Evolutionary conservation across 1,284 basidiomycete genomes (phyloP).

Genomic region (Irpex rosettiformis): DNA sequence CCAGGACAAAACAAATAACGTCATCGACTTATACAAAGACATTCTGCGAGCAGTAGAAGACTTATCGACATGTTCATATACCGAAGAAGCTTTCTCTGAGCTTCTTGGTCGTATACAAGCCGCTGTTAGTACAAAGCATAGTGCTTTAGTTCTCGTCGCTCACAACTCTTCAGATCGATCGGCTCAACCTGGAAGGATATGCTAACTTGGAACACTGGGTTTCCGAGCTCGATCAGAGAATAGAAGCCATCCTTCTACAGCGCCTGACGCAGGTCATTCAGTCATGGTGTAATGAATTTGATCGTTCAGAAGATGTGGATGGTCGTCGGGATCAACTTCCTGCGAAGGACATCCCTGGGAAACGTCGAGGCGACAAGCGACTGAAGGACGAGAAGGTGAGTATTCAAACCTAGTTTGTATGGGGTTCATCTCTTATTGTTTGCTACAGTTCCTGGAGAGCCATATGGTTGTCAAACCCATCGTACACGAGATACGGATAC

Average conservation of each 20-base stretch:
- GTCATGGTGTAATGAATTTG: slow-evolving; percentile 88
- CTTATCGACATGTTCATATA: slow-evolving; percentile 84
- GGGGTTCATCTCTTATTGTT: too few relatives aligned
- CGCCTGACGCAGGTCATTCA: slow-evolving; percentile 80
- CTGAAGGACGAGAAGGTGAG: slow-evolving; percentile 71
- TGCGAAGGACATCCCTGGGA: slow-evolving; percentile 53
- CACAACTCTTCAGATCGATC: slow-evolving; percentile 66
- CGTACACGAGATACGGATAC: slow-evolving; percentile 94
- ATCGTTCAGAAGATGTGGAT: slow-evolving; percentile 57
- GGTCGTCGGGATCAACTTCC: slow-evolving; percentile 48
- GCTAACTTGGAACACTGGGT: slow-evolving; percentile 99
- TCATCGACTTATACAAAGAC: slow-evolving; percentile 90
- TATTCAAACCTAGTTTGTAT: slow-evolving; percentile 3
- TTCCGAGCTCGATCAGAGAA: slow-evolving; percentile 80
- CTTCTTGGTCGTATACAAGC: slow-evolving; percentile 83
- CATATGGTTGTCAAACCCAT: slow-evolving; percentile 77
- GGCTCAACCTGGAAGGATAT: slow-evolving; percentile 93
- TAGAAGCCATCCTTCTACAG: slow-evolving; percentile 80
- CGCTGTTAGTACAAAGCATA: slow-evolving; percentile 50
- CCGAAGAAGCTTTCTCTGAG: slow-evolving; percentile 75
- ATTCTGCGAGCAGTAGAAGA: slow-evolving; percentile 85
- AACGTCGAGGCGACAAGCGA: slow-evolving; percentile 63
- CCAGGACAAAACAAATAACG: slow-evolving; percentile 90
- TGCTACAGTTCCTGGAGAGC: slow-evolving; percentile 65
- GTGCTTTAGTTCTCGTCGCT: background rate